Evolutionary conservation across 352 stramenopile genomes (phyloP).

Genomic region (Pythium aphanidermatum): DNA sequence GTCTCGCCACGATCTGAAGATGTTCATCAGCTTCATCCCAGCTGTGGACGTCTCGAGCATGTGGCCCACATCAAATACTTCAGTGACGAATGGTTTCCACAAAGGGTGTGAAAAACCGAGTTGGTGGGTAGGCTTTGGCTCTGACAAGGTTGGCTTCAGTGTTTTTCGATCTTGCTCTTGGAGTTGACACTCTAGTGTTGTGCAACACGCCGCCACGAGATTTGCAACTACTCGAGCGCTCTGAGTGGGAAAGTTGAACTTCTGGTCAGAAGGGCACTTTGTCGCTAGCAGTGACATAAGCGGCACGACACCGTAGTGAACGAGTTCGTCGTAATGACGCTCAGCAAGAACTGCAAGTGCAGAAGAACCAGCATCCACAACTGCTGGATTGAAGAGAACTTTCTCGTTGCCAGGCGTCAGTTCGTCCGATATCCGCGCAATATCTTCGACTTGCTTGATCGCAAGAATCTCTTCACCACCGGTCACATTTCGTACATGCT

Average conservation of each 20-base stretch:
- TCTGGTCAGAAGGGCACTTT: constrained; percentile 19
- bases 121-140: background rate
- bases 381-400: constrained; percentile 57
- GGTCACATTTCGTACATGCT: constrained; percentile 54
- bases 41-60: constrained; percentile 36
- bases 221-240: constrained; percentile 79
- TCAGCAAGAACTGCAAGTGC: constrained; percentile 66
- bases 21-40: constrained; percentile 35
- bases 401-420: constrained; percentile 71
- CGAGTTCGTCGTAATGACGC: constrained; percentile 53
- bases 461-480: constrained; percentile 58
- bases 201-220: constrained; percentile 47
- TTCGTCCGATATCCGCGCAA: constrained; percentile 65
- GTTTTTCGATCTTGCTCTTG: background rate
- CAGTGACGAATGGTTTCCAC: constrained; percentile 26
- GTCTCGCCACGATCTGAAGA: constrained; percentile 33
- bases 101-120: constrained; percentile 3
- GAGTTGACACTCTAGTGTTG: constrained; percentile 21
- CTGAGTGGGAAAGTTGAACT: constrained; percentile 40
- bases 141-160: background rate
- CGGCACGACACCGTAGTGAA: constrained; percentile 55
- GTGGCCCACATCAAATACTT: constrained; percentile 51
- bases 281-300: constrained; percentile 52
- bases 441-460: constrained; percentile 73
- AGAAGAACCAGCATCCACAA: constrained; percentile 60